Evolutionary conservation across 495 filamentous ascomycete genomes (phyloP).

Genomic region (Penicillium cataractarum): DNA sequence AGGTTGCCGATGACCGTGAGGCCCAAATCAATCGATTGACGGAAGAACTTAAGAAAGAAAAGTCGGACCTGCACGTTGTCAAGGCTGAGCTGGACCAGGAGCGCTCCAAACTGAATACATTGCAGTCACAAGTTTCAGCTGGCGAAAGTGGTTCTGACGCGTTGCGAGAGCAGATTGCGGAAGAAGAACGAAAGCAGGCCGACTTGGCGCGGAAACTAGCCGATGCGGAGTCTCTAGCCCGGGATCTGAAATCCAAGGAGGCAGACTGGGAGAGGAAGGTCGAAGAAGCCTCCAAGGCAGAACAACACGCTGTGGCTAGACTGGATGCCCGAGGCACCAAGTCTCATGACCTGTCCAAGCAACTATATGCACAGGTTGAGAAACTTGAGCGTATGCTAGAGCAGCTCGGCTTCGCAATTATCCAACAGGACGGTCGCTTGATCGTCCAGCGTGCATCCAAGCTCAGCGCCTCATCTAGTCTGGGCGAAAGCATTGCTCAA

Average conservation of each 20-base stretch:
- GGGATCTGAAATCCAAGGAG: slow-evolving; percentile 68
- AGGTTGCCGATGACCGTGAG: slow-evolving; percentile 49
- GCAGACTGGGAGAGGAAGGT: slow-evolving; percentile 61
- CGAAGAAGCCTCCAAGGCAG: slow-evolving; percentile 53
- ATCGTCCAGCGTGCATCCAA: slow-evolving; percentile 74
- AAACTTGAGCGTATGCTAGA: slow-evolving; percentile 78
- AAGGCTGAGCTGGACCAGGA: slow-evolving; percentile 68
- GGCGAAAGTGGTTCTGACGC: slow-evolving; percentile 81
- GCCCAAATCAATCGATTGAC: slow-evolving; percentile 41
- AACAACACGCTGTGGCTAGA: slow-evolving; percentile 48
- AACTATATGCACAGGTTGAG: slow-evolving; percentile 77
- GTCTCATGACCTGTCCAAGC: slow-evolving; percentile 80
- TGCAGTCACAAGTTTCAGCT: slow-evolving; percentile 70
- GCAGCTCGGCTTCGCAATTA: slow-evolving; percentile 78
- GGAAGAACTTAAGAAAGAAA: slow-evolving; percentile 55
- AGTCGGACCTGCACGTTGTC: slow-evolving; percentile 58
- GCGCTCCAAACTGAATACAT: slow-evolving; percentile 62
- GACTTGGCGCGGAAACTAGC: slow-evolving; percentile 66
- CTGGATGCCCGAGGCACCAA: slow-evolving; percentile 66
- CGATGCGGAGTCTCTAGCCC: slow-evolving; percentile 65
- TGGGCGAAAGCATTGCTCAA: slow-evolving; percentile 63
- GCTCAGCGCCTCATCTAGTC: slow-evolving; percentile 59
- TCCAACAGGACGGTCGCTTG: slow-evolving; percentile 73
- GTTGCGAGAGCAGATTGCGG: slow-evolving; percentile 68
- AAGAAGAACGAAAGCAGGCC: slow-evolving; percentile 67